Percentiles rank a stretch among this genome's conserved stretches.
These are phyloP conservation scores for Metrosideros polymorpha DNA, from an alignment of 441 rosid species.

Conservation along the genomic window DNA sequence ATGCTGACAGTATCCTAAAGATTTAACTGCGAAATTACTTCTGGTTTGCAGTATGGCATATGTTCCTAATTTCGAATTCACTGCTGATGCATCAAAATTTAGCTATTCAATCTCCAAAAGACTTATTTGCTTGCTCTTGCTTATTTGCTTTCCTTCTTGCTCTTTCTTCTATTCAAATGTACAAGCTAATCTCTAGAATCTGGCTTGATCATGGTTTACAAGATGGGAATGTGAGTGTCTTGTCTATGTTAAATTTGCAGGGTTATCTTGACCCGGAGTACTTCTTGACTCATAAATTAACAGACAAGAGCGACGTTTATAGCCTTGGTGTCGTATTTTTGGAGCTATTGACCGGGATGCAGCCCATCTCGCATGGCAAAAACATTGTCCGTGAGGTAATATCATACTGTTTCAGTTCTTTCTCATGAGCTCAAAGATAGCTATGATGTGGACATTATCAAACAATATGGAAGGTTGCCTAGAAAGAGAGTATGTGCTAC, in stretches of 20 bases:
- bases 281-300: constrained; percentile 85
- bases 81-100: not conserved
- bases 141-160: not conserved
- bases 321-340: constrained; percentile 93
- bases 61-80: not conserved
- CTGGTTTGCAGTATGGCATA: not conserved
- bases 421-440: not conserved
- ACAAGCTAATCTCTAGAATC: not conserved
- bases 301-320: constrained; percentile 97
- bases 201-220: not conserved
- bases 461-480: not conserved
- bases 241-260: constrained; percentile 28
- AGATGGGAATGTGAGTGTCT: not conserved
- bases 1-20: not conserved
- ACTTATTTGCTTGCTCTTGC: not conserved
- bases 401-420: not conserved
- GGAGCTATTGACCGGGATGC: constrained; percentile 94
- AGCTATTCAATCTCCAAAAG: not conserved
- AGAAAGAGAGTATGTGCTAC: not conserved
- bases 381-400: constrained; percentile 92
- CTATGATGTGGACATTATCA: not conserved
- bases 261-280: constrained; percentile 98
- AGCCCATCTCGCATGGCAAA: constrained; percentile 86
- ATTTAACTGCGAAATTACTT: not conserved
- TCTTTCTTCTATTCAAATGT: not conserved